Evolutionary conservation across 129 eudicot genomes (phyloP).

Genomic region (Helichrysum umbraculigerum): DNA sequence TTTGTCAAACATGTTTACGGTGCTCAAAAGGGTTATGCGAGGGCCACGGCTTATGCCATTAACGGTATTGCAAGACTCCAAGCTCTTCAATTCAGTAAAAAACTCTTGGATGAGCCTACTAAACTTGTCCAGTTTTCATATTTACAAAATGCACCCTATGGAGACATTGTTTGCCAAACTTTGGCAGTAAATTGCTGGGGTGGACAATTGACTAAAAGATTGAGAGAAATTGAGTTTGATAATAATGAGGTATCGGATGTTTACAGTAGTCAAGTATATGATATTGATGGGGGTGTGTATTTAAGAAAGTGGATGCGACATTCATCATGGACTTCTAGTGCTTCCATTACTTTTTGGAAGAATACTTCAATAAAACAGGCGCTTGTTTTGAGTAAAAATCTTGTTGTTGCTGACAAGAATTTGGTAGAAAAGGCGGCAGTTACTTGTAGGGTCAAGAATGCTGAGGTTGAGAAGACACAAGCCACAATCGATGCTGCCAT

Average conservation of each 20-base stretch:
- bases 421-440: constrained; percentile 72
- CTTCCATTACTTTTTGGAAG: constrained; percentile 81
- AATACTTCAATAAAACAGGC: constrained; percentile 45
- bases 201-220: constrained; percentile 61
- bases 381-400: constrained; percentile 71
- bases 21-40: constrained; percentile 72
- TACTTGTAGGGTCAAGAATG: constrained; percentile 57
- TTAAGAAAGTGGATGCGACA: constrained; percentile 84
- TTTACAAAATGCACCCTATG: constrained; percentile 76
- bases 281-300: constrained; percentile 87
- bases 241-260: constrained; percentile 35
- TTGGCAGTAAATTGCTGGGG: constrained; percentile 94
- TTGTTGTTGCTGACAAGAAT: constrained; percentile 70
- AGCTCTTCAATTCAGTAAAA: constrained; percentile 71
- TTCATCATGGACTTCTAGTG: constrained; percentile 77
- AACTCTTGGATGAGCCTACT: constrained; percentile 75
- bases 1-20: constrained; percentile 64
- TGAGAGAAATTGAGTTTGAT: constrained; percentile 26
- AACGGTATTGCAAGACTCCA: constrained; percentile 84
- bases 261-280: constrained; percentile 48
- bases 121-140: constrained; percentile 80
- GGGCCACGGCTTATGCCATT: constrained; percentile 57
- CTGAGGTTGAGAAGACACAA: constrained; percentile 79
- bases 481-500: constrained; percentile 98
- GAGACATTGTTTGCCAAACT: constrained; percentile 84